phyloP scores from a whole-genome alignment of 2,329 filamentous ascomycete genomes.

The Aspergillus persii region DNA sequence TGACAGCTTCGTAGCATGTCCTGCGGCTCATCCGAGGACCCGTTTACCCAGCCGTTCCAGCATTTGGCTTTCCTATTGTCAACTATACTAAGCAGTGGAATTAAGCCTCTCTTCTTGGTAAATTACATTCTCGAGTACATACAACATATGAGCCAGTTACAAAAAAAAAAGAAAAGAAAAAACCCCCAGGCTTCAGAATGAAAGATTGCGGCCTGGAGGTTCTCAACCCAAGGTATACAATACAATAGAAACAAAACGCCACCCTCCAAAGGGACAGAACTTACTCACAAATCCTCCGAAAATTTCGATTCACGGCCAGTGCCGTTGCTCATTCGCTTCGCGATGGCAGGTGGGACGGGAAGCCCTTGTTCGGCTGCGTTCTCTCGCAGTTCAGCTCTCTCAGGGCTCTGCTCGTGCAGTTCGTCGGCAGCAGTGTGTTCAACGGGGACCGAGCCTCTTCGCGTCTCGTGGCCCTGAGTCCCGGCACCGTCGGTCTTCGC shows the following conservation, averaged over 20 bases:
- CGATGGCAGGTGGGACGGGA: slow-evolving; percentile 26
- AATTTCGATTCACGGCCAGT: slow-evolving; percentile 35
- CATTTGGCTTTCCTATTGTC: too few species aligned
- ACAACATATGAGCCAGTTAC: too few species aligned
- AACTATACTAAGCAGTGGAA: too few species aligned
- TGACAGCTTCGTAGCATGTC: too few species aligned
- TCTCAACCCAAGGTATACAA: background rate
- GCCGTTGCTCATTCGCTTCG: slow-evolving; percentile 24
- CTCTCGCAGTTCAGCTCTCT: slow-evolving; percentile 27
- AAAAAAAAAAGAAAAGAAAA: too few species aligned
- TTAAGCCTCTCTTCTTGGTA: too few species aligned
- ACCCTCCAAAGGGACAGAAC: slow-evolving; percentile 5
- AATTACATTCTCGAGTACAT: too few species aligned
- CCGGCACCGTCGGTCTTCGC: slow-evolving; percentile 18
- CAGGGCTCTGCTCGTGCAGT: slow-evolving; percentile 12
- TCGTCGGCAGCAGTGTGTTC: slow-evolving; percentile 11
- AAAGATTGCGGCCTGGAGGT: background rate
- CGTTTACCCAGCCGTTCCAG: too few species aligned
- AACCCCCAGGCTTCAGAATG: too few species aligned
- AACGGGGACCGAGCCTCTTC: slow-evolving; percentile 9
- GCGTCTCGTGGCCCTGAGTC: slow-evolving; percentile 2
- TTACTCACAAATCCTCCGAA: slow-evolving; percentile 34
- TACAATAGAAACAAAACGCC: background rate
- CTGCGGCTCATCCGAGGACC: too few species aligned
- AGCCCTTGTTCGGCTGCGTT: slow-evolving; percentile 32